phyloP scores from a whole-genome alignment of 2,329 filamentous ascomycete genomes.

The Byssothecium circinans region DNA sequence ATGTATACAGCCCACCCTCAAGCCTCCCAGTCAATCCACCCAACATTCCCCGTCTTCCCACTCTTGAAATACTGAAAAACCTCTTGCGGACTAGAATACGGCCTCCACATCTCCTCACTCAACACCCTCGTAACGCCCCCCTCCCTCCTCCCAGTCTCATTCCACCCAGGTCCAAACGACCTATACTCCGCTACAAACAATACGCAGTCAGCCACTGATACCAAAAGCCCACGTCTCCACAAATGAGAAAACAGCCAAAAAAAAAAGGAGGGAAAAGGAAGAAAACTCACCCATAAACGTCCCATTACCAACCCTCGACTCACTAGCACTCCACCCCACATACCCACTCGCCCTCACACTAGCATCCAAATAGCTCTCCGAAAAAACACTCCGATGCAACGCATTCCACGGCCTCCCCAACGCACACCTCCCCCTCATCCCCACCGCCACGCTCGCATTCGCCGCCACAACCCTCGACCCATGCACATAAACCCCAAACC shows the following conservation, averaged over 20 bases:
- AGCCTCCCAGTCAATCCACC: conserved; percentile 51
- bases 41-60: conserved; percentile 49
- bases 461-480: conserved; percentile 57
- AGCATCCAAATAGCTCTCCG: conserved; percentile 57
- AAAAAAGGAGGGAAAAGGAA: not conserved
- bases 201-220: no score
- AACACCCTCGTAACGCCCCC: conserved; percentile 54
- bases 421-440: conserved; percentile 53
- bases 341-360: conserved; percentile 59
- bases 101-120: conserved; percentile 36
- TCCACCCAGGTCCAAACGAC: conserved; percentile 57
- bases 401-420: conserved; percentile 66
- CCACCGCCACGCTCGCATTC: conserved; percentile 49
- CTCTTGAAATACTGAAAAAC: conserved; percentile 40
- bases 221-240: no score
- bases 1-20: not conserved
- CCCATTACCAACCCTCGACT: conserved; percentile 45
- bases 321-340: conserved; percentile 54
- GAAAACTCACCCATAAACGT: conserved; percentile 53
- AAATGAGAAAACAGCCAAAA: not conserved
- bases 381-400: conserved; percentile 60
- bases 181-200: conserved; percentile 52
- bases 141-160: conserved; percentile 49
- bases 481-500: conserved; percentile 67
- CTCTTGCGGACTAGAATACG: conserved; percentile 25